Conservation (phyloP, 2,329 filamentous ascomycete species). For the Fusarium drepaniforme region DNA sequence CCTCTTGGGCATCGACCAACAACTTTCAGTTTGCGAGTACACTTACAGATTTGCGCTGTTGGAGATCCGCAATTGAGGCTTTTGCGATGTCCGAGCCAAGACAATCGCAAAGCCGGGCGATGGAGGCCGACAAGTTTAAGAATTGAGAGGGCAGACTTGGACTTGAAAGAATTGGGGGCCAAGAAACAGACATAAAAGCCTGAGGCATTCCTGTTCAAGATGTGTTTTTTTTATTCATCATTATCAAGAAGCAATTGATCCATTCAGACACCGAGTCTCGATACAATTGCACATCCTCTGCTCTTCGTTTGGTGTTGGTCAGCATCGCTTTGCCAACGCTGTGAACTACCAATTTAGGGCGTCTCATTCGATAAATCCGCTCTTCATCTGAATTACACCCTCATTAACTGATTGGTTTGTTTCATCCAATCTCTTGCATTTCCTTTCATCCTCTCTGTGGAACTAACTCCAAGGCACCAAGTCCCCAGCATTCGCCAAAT, state of each 20-base stretch:
- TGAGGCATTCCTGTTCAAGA: neutral
- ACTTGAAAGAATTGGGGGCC: neutral
- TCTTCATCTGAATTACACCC: neutral
- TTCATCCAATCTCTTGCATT: neutral
- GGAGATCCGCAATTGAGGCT: constrained; percentile 1
- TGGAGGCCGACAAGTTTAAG: neutral
- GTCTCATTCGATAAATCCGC: neutral
- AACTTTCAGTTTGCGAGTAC: neutral
- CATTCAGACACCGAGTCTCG: neutral
- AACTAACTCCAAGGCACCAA: neutral
- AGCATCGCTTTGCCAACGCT: too few relatives aligned
- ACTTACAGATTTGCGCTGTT: constrained; percentile 6
- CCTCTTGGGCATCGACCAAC: constrained; percentile 16
- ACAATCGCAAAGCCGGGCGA: neutral
- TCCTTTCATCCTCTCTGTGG: neutral
- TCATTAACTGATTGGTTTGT: neutral
- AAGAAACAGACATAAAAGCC: constrained; percentile 6
- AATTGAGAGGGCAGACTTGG: neutral
- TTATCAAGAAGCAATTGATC: neutral
- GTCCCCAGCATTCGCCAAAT: neutral
- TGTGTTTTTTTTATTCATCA: neutral
- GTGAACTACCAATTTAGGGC: neutral
- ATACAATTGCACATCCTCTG: neutral
- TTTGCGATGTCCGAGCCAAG: neutral
- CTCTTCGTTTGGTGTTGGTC: neutral